phyloP scores from a whole-genome alignment of 1,284 basidiomycete genomes.

The Malassezia pachydermatis region DNA sequence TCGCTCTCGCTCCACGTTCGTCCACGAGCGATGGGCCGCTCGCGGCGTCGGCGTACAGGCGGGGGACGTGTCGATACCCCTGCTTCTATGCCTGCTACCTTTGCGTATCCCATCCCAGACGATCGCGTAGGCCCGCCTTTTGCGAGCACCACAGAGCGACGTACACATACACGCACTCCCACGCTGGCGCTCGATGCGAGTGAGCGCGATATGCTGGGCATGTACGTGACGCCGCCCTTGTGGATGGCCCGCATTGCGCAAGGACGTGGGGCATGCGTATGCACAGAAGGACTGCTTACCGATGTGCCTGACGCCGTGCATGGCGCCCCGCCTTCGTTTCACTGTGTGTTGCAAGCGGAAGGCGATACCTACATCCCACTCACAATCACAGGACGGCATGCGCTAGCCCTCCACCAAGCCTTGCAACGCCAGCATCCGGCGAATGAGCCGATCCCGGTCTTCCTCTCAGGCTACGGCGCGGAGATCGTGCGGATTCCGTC shows the following conservation, averaged over 20 bases:
- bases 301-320: not conserved
- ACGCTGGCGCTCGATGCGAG: not conserved
- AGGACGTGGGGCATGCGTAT: constrained; percentile 15
- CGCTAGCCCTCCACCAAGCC: constrained; percentile 3
- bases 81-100: not conserved
- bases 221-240: not conserved
- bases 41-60: not conserved
- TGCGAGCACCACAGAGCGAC: not conserved
- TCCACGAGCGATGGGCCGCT: constrained; percentile 11
- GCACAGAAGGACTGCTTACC: not conserved
- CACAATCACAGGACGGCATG: constrained; percentile 1
- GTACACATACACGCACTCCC: constrained; percentile 2
- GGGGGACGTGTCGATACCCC: not conserved
- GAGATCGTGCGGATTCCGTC: constrained; percentile 7
- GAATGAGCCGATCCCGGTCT: not conserved
- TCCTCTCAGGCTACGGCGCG: constrained; percentile 15
- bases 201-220: constrained; percentile 11
- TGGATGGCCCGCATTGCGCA: constrained; percentile 9
- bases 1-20: too few relatives aligned
- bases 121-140: not conserved
- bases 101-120: constrained; percentile 5
- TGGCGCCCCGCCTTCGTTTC: constrained; percentile 1
- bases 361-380: constrained; percentile 2
- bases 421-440: not conserved
- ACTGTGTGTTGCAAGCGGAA: constrained; percentile 3